Evolutionary conservation across 1,284 basidiomycete genomes (phyloP), one percentile per base, ranked within the genome.

Genomic region (Sutorius eximius): DNA sequence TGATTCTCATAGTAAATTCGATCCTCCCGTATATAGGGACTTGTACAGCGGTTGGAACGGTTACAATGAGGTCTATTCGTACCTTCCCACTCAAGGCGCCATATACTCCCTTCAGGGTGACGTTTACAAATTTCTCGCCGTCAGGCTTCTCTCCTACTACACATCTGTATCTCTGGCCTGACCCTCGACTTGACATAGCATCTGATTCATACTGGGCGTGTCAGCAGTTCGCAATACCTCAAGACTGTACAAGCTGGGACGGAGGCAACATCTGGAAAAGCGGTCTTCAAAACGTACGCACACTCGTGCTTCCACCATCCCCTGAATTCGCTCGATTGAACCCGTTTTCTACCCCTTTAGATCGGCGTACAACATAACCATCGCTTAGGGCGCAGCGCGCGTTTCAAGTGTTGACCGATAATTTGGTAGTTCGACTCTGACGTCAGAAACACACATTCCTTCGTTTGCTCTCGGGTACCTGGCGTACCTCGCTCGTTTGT

Each of bases 41-140:
- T 60, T 87, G 46, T 85, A 83, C 71, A 70, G 51, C 33, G 85
- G 85, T 20, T 76, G 71, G 22, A 87, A 87, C 63, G 81, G 81
- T 41, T 65, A 75, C 18, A 87, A 86, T 71, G 69, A 75, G 15
- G 86, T 87, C 5, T 86, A 76, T 67, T 86, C 85, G 4, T 87
- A 85, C 79, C 73, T 87, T 22, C 79, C 79, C 13, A 68, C 73
- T 3, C 71, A 67, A 54, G 78, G 77, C 0, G 68, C 68, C 11
- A 70, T 84, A 61, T 72, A 71, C 3, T 76, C 67, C 63, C 87
- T 87, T 72, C 79, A 71, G 33, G 80, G 73, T 2, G 84, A 87
- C 60, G 47, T 86, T 43, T 79, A 78, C 53, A 38, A 59, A 5
- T 87, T 87, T 77, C 65, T 87, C 57, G 70, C 70, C 58, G 84